These are phyloP conservation scores for Vanrija pseudolonga DNA, from an alignment of 1,284 basidiomycete genomes.

Conservation along the genomic window DNA sequence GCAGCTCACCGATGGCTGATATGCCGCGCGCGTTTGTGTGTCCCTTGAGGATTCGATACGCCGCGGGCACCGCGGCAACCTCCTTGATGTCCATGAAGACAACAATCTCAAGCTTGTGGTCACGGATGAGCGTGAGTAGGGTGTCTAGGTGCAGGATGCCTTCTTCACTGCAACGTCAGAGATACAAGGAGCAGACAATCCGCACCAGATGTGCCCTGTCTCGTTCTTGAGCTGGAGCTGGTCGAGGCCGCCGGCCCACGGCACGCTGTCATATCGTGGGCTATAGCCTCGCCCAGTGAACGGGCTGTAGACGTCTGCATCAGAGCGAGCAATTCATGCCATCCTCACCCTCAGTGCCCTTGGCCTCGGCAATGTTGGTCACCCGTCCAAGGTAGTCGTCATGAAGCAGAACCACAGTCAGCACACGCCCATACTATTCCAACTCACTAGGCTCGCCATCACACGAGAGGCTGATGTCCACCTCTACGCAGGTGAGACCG, in stretches of 20 bases:
- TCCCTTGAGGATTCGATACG: background rate
- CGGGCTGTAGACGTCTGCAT: background rate
- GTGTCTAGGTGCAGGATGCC: background rate
- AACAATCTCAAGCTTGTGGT: background rate
- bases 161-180: no score
- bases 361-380: background rate
- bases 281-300: background rate
- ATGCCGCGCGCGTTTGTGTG: background rate
- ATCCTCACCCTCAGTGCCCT: background rate
- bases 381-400: background rate
- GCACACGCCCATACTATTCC: no score
- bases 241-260: background rate
- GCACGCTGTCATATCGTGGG: background rate
- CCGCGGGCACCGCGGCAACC: background rate
- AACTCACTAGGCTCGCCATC: background rate
- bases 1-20: background rate
- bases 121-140: background rate
- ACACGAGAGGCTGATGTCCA: background rate
- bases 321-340: background rate
- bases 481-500: background rate
- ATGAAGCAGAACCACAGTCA: background rate
- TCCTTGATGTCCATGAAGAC: conserved; percentile 1
- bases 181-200: no score
- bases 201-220: background rate
- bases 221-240: conserved; percentile 2